Percentiles rank a stretch among this genome's conserved stretches.
These are phyloP conservation scores for Massarina eburnea DNA, from an alignment of 2,329 filamentous ascomycete genomes.

Conservation along the genomic window DNA sequence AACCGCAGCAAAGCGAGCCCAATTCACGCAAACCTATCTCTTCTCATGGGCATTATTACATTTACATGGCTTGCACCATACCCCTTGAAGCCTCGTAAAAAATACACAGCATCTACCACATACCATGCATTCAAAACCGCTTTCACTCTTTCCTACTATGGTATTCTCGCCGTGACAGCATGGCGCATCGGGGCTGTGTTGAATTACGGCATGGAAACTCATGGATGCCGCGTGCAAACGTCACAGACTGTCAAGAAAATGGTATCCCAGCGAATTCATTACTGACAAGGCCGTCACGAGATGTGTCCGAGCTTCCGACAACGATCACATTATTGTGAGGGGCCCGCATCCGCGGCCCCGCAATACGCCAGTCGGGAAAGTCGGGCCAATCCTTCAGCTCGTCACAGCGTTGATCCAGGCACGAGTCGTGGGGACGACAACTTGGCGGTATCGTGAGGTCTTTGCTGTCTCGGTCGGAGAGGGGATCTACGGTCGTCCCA, in stretches of 20 bases:
- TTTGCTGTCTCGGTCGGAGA: background rate
- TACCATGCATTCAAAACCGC: background rate
- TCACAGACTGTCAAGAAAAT: conserved; percentile 12
- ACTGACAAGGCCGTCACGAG: conserved; percentile 17
- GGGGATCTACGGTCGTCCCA: background rate
- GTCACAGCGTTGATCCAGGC: background rate
- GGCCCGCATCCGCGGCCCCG: conserved; percentile 9
- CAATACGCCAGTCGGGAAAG: conserved; percentile 6
- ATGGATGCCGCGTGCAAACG: conserved; percentile 8
- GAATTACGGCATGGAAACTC: conserved; percentile 20
- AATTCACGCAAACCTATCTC: conserved; percentile 1
- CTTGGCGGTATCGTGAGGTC: background rate
- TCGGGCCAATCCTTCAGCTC: conserved; percentile 6
- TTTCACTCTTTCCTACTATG: no score
- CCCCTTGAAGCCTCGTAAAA: background rate
- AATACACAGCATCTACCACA: background rate
- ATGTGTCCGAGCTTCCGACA: conserved; percentile 5
- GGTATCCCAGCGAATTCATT: conserved; percentile 10
- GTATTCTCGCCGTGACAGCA: conserved; percentile 16
- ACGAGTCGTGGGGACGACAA: background rate
- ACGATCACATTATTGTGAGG: conserved; percentile 13
- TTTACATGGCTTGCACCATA: background rate
- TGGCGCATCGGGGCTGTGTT: conserved; percentile 5
- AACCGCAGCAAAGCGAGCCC: conserved; percentile 15
- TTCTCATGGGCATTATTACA: background rate